Conservation (phyloP, 352 stramenopile species). For the Phytopythium delawarense region DNA sequence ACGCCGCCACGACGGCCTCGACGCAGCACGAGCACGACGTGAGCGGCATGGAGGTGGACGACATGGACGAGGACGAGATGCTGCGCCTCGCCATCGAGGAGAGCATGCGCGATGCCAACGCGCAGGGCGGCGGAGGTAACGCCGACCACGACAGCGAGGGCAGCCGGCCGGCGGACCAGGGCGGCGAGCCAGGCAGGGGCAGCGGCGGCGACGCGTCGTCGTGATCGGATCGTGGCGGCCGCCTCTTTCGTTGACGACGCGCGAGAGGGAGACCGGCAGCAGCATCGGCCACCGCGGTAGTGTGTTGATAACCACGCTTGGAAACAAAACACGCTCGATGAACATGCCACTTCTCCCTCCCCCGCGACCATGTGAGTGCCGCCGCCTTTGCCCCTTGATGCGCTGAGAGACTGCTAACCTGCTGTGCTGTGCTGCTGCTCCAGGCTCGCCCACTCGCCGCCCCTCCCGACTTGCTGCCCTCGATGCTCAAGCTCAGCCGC, state of each 20-base stretch:
- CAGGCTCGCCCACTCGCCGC: background rate
- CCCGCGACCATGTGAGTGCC: slow-evolving; percentile 7
- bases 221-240: slow-evolving; percentile 22
- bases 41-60: slow-evolving; percentile 77
- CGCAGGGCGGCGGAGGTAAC: slow-evolving; percentile 46
- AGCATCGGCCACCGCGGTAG: background rate
- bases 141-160: slow-evolving; percentile 22
- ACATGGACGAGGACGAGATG: slow-evolving; percentile 86
- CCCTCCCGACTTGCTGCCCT: background rate
- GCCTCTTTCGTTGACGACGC: too few relatives aligned
- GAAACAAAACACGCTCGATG: background rate
- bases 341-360: slow-evolving; percentile 6
- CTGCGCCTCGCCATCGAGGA: slow-evolving; percentile 83
- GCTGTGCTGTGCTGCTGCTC: background rate
- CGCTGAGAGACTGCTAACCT: background rate
- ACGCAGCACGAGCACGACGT: slow-evolving; percentile 76
- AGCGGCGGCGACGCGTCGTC: slow-evolving; percentile 46
- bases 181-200: slow-evolving; percentile 23
- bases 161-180: slow-evolving; percentile 7
- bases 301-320: slow-evolving; percentile 7
- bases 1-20: slow-evolving; percentile 64
- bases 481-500: background rate
- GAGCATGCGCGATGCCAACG: slow-evolving; percentile 78
- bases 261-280: slow-evolving; percentile 1
- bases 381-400: background rate